Evolutionary conservation across 2,329 filamentous ascomycete species (phyloP).

Genomic region (Venturiaceae sp.): DNA sequence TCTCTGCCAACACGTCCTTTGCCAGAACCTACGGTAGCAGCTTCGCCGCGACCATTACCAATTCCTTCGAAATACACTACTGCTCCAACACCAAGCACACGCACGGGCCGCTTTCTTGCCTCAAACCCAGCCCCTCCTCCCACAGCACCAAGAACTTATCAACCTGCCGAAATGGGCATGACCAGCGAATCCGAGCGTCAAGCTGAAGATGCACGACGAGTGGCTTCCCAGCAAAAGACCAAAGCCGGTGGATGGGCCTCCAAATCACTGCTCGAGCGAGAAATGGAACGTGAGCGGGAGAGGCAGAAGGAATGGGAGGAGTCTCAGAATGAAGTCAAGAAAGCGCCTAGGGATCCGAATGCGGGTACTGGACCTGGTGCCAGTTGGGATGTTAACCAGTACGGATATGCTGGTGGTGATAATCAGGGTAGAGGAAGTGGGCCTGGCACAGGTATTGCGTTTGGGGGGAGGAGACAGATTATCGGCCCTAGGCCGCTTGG

Average conservation of each 20-base stretch:
- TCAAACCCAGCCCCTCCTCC: conserved; percentile 42
- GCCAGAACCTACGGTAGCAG: conserved; percentile 11
- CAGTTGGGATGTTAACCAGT: conserved; percentile 68
- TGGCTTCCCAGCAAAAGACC: conserved; percentile 48
- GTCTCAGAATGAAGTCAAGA: conserved; percentile 55
- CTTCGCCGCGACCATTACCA: conserved; percentile 19
- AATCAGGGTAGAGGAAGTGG: conserved; percentile 55
- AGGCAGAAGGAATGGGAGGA: conserved; percentile 74
- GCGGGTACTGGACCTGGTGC: conserved; percentile 60
- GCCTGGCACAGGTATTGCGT: conserved; percentile 50
- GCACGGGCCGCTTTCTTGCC: conserved; percentile 50
- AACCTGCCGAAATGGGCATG: conserved; percentile 43
- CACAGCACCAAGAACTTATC: conserved; percentile 29
- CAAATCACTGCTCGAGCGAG: conserved; percentile 64
- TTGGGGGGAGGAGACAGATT: conserved; percentile 64
- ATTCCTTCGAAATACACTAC: conserved; percentile 17
- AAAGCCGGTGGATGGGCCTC: conserved; percentile 54
- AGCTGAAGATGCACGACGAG: conserved; percentile 50
- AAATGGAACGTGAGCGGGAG: conserved; percentile 72
- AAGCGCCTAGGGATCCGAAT: conserved; percentile 41
- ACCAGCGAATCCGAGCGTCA: conserved; percentile 52
- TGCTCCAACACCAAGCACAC: conserved; percentile 13
- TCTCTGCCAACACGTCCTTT: conserved; percentile 12
- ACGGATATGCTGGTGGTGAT: conserved; percentile 68
- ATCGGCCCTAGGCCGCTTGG: conserved; percentile 58